Evolutionary conservation across 768 basidiomycete genomes (phyloP), one percentile per base, ranked within the genome.

Genomic region (Kwoniella bestiolae): DNA sequence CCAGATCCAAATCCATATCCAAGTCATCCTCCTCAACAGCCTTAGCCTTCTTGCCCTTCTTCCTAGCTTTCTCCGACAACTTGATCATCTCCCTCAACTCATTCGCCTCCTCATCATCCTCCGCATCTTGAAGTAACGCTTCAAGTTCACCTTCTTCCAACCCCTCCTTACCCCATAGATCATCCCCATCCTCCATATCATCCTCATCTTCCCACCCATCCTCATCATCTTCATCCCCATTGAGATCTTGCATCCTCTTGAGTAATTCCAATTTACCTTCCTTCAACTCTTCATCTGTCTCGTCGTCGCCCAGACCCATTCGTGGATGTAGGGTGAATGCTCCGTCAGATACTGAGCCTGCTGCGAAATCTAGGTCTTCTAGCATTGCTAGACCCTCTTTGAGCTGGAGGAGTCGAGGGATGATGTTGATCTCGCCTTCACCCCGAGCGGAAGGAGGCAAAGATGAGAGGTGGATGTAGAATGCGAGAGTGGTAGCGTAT

Each of bases 401-500:
- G 50, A 97, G 86, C 14, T 87, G 85, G 31, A 95, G 83, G 3
- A 97, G 85, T 9, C 93, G 89, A 31, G 83, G 82, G 63, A 92
- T 84, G 71, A 93, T 87, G 3, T 91, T 90, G 76, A 87, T 60
- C 86, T 85, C 78, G 45, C 75, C 65, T 86, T 85, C 77, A 44
- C 75, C 65, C 86, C 85, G 9, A 86, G 89, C 35, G 6, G 86
- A 83, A 1, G 76, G 88, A 87, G 81, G 89, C 86, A 66, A 86
- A 3, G 71, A 66, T 18, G 91, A 87, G n/a, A 98, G 84, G 79
- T 94, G 88, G 44, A 98, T 83, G 82, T 95, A 97, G 83, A 94
- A 97, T 0, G 94, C 91, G 49, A 98, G 88, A 2, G 88, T 89
- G 0, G 93, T 91, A 21, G 91, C 85, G 76, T 98, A 98, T 8